A percentile compares a stretch with the other conserved stretches of the same genome.
Conservation (phyloP, 2,329 filamentous ascomycete species). For the Verticillium dahliae region DNA sequence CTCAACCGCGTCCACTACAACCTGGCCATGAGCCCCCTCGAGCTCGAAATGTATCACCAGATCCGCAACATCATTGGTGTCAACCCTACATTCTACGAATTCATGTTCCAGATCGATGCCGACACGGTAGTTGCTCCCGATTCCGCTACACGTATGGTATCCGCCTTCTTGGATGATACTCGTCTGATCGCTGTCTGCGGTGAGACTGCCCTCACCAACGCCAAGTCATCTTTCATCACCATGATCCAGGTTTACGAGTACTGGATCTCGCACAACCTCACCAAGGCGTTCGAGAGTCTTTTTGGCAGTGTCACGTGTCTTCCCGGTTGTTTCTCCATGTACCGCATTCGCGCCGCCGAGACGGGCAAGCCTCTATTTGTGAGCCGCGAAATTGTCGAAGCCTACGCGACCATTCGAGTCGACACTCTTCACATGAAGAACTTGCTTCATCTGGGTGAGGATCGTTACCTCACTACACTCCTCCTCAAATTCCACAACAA, state of each 20-base stretch:
- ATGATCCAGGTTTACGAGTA: conserved; percentile 99
- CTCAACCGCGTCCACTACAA: conserved; percentile 99
- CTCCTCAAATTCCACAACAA: conserved; percentile 86
- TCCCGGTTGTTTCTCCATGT: conserved; percentile 99
- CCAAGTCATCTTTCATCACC: conserved; percentile 86
- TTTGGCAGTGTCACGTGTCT: conserved; percentile 97
- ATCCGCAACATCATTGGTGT: conserved; percentile 98
- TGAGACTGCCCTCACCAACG: conserved; percentile 88
- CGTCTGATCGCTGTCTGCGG: conserved; percentile 91
- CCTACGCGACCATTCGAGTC: conserved; percentile 87
- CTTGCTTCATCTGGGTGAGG: conserved; percentile 88
- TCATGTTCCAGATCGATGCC: conserved; percentile 91
- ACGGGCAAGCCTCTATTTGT: conserved; percentile 95
- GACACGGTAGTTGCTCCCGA: conserved; percentile 91
- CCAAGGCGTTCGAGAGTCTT: conserved; percentile 94
- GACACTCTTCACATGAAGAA: conserved; percentile 99
- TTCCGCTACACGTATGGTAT: conserved; percentile 85
- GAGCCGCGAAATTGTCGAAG: conserved; percentile 81
- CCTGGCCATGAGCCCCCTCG: conserved; percentile 87
- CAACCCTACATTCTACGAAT: conserved; percentile 98
- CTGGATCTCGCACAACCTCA: conserved; percentile 96
- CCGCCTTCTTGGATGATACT: conserved; percentile 85
- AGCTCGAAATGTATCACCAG: conserved; percentile 97
- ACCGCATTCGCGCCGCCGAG: conserved; percentile 89
- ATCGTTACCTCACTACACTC: conserved; percentile 93